These are phyloP conservation scores for Sutorius eximius DNA, from an alignment of 1,284 basidiomycete species.

Conservation along the genomic window DNA sequence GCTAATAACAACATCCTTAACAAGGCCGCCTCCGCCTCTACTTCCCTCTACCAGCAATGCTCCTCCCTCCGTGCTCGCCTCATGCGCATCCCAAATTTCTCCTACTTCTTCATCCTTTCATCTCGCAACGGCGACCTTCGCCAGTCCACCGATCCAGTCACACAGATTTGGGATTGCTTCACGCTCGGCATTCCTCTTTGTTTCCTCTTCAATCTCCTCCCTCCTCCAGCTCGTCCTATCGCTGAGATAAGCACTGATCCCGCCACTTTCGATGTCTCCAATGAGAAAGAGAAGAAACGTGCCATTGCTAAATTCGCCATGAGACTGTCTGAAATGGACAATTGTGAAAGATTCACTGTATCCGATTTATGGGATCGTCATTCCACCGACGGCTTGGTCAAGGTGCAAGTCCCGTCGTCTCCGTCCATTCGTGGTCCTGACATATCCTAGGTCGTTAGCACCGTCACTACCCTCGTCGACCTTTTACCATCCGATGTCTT, in stretches of 20 bases:
- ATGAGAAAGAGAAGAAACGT: conserved; percentile 76
- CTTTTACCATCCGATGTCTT: conserved; percentile 76
- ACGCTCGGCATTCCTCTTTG: conserved; percentile 92
- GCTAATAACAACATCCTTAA: conserved; percentile 83
- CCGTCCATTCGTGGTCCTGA: background rate
- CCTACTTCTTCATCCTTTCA: conserved; percentile 65
- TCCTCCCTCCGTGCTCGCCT: conserved; percentile 71
- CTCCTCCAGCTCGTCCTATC: conserved; percentile 61
- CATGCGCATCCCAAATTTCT: conserved; percentile 71
- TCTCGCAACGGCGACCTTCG: conserved; percentile 55
- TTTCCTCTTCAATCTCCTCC: conserved; percentile 92
- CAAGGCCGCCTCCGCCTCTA: conserved; percentile 77
- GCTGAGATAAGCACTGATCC: conserved; percentile 66
- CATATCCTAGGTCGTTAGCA: conserved; percentile 74
- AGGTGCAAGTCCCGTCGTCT: conserved; percentile 51
- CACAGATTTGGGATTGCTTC: conserved; percentile 93
- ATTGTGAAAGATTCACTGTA: conserved; percentile 77
- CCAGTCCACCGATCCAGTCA: conserved; percentile 82
- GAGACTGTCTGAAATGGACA: conserved; percentile 63
- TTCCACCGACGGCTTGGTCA: conserved; percentile 93
- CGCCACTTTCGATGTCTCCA: conserved; percentile 62
- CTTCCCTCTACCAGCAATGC: conserved; percentile 87
- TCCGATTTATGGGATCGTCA: conserved; percentile 89
- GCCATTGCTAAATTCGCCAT: conserved; percentile 79
- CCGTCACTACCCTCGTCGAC: conserved; percentile 87